phyloP scores from a whole-genome alignment of 2,329 filamentous ascomycete species.

The Metarhizium sp. region DNA sequence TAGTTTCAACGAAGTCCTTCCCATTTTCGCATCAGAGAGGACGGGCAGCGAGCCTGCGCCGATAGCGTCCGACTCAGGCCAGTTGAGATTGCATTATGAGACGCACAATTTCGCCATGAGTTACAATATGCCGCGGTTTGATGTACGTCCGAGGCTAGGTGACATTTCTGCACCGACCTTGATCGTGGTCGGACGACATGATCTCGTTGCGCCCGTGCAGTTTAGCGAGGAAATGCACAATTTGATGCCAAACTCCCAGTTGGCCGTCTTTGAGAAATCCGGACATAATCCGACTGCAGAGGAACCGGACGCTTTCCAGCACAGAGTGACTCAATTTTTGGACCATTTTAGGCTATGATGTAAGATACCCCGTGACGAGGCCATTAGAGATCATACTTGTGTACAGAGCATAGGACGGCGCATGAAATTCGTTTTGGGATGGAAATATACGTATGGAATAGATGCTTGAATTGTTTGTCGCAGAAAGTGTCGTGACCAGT shows the following conservation, averaged over 20 bases:
- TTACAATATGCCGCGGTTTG: conserved; percentile 12
- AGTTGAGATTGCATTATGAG: conserved; percentile 10
- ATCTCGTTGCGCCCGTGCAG: conserved; percentile 11
- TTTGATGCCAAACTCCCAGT: conserved; percentile 9
- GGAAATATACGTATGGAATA: not conserved
- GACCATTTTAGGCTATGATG: conserved; percentile 4
- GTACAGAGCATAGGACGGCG: not conserved
- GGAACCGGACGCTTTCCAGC: conserved; percentile 12
- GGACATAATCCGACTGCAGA: conserved; percentile 13
- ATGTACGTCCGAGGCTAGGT: conserved; percentile 10
- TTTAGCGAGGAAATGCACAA: conserved; percentile 12
- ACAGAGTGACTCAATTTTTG: conserved; percentile 2
- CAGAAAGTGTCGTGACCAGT: too few species aligned
- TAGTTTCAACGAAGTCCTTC: conserved; percentile 9
- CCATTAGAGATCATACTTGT: not conserved
- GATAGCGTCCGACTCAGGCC: not conserved
- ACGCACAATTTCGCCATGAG: conserved; percentile 15
- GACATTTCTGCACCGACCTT: conserved; percentile 13
- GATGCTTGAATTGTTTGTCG: not conserved
- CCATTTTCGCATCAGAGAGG: conserved; percentile 10
- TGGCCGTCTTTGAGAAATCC: conserved; percentile 14
- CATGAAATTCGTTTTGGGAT: not conserved
- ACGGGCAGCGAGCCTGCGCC: not conserved
- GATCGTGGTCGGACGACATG: conserved; percentile 13
- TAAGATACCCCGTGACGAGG: not conserved